A percentile compares a stretch with the other conserved stretches of the same genome.
Conservation (phyloP, 1,139 yeast species). For the Suhomyces choctaworum region DNA sequence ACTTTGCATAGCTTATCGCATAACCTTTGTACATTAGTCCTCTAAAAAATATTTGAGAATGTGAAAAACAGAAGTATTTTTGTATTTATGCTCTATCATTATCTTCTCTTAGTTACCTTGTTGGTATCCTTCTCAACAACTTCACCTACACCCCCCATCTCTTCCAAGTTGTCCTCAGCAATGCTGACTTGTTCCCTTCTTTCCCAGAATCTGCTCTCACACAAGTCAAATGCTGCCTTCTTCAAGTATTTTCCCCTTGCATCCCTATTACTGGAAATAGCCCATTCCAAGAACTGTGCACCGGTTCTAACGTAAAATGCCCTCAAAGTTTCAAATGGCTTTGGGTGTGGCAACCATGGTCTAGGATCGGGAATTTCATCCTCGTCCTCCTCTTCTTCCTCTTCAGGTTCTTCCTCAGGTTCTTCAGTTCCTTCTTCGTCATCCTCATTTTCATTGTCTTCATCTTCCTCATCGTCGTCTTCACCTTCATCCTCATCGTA, state of each 20-base stretch:
- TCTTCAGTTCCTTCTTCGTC: constrained; percentile 53
- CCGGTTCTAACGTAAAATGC: constrained; percentile 86
- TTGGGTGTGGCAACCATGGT: constrained; percentile 97
- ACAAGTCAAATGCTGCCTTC: constrained; percentile 83
- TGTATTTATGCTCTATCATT: constrained; percentile 6
- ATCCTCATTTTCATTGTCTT: constrained; percentile 49
- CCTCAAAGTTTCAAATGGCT: constrained; percentile 85
- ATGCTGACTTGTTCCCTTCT: constrained; percentile 89
- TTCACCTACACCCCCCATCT: constrained; percentile 88
- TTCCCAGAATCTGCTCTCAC: constrained; percentile 98
- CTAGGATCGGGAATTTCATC: constrained; percentile 84
- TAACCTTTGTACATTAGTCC: constrained; percentile 9
- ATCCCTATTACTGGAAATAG: constrained; percentile 78
- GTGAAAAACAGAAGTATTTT: neutral
- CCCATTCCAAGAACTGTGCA: constrained; percentile 88
- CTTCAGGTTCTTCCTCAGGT: constrained; percentile 61
- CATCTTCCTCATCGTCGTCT: constrained; percentile 59
- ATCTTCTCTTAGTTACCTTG: constrained; percentile 44
- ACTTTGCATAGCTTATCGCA: constrained; percentile 63
- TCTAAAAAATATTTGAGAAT: neutral
- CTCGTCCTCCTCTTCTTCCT: constrained; percentile 60
- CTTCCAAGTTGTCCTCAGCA: constrained; percentile 87
- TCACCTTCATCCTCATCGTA: constrained; percentile 63
- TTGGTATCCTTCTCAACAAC: constrained; percentile 77
- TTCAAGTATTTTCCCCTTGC: constrained; percentile 91